A percentile compares a stretch with the other conserved stretches of the same genome.
phyloP scores from a whole-genome alignment of 306 rosid genomes.

The Luffa aegyptiaca region DNA sequence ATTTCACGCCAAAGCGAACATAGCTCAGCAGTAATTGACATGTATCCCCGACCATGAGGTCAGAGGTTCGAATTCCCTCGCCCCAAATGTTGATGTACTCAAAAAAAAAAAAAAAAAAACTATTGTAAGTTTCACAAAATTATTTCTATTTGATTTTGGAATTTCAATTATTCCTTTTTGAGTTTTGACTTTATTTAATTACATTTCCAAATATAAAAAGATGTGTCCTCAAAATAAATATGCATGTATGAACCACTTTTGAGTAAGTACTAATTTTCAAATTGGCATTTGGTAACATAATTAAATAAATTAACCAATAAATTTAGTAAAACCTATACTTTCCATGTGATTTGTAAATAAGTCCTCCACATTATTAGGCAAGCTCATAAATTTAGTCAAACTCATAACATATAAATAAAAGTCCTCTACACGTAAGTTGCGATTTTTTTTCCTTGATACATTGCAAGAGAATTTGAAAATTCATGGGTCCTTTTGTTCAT shows the following conservation, averaged over 20 bases:
- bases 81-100: no score
- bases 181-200: background rate
- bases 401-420: background rate
- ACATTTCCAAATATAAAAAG: background rate
- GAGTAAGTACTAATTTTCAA: background rate
- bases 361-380: background rate
- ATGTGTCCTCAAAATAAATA: background rate
- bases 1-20: no score
- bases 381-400: background rate
- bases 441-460: background rate
- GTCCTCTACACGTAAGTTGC: background rate
- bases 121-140: no score
- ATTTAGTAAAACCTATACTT: background rate
- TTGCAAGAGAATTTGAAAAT: no score
- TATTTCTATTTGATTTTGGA: background rate
- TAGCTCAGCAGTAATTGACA: no score
- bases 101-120: no score
- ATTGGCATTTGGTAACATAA: background rate
- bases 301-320: background rate
- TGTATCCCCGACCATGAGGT: no score
- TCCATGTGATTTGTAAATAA: background rate
- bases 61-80: no score
- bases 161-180: background rate
- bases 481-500: no score
- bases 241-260: background rate